Conservation (phyloP, 257 asterid genomes). For the Nicotiana undulata region DNA sequence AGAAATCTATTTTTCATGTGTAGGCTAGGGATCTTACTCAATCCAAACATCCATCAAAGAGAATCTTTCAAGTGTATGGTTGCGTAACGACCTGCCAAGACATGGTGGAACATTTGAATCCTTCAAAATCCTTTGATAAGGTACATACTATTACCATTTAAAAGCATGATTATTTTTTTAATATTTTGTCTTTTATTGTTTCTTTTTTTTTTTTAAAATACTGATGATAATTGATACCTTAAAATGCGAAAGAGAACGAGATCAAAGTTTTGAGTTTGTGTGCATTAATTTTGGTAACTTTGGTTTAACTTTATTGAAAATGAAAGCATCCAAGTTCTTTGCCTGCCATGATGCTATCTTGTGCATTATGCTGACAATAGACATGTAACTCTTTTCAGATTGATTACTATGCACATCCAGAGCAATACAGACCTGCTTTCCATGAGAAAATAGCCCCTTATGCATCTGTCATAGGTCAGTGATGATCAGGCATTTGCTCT, state of each 20-base stretch:
- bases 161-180: neutral
- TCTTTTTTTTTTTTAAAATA: too few species aligned
- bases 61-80: conserved; percentile 78
- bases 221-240: neutral
- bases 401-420: conserved; percentile 93
- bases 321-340: neutral
- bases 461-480: conserved; percentile 80
- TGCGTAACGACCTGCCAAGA: conserved; percentile 72
- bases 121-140: conserved; percentile 63
- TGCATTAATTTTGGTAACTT: neutral
- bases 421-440: conserved; percentile 66
- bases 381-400: conserved; percentile 37
- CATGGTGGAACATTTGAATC: conserved; percentile 74
- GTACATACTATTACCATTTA: conserved; percentile 19
- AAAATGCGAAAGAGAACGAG: neutral
- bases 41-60: conserved; percentile 35
- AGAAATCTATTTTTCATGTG: conserved; percentile 1
- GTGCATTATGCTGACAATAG: neutral
- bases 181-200: neutral
- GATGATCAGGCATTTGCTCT: neutral
- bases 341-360: neutral
- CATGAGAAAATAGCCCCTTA: conserved; percentile 83
- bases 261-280: neutral
- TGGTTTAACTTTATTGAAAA: neutral
- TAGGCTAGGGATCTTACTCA: conserved; percentile 49